A percentile compares a stretch with the other conserved stretches of the same genome.
These are phyloP conservation scores for Hypomyces perniciosus DNA, from an alignment of 2,329 filamentous ascomycete genomes.

Conservation along the genomic window DNA sequence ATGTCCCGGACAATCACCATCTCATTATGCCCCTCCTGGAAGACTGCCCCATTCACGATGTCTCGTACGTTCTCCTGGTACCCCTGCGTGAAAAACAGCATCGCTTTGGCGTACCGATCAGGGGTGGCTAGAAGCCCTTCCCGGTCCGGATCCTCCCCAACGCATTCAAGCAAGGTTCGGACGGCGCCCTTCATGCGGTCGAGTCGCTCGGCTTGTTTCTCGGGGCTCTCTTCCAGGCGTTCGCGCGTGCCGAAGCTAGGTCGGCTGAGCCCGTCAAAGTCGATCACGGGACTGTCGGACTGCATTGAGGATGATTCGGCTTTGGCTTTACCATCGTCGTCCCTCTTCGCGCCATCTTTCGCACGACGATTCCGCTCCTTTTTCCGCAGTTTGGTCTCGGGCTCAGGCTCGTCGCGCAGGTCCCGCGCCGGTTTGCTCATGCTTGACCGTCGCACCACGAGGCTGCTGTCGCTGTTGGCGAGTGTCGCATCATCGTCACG, in stretches of 20 bases:
- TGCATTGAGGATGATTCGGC: conserved; percentile 1
- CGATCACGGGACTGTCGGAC: conserved; percentile 51
- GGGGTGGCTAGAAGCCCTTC: conserved; percentile 64
- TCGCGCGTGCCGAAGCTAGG: conserved; percentile 59
- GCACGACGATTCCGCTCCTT: not conserved
- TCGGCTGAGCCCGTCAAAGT: conserved; percentile 56
- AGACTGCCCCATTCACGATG: conserved; percentile 89
- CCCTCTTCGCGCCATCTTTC: not conserved
- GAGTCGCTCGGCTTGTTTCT: conserved; percentile 42
- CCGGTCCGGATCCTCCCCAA: conserved; percentile 62
- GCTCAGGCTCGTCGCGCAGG: conserved; percentile 47
- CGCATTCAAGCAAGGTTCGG: conserved; percentile 60
- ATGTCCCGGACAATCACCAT: conserved; percentile 98
- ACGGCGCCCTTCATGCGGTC: conserved; percentile 57
- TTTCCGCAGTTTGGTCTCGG: conserved; percentile 12
- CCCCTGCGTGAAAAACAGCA: conserved; percentile 93
- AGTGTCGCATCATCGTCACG: not conserved
- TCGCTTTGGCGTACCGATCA: conserved; percentile 85
- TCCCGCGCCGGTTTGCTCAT: conserved; percentile 57
- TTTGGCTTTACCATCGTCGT: not conserved
- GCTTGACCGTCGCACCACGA: conserved; percentile 40
- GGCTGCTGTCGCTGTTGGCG: not conserved
- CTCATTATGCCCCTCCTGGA: conserved; percentile 95
- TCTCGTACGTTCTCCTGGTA: conserved; percentile 92
- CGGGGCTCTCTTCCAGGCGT: conserved; percentile 49